A percentile compares a stretch with the other conserved stretches of the same genome.
phyloP scores from a whole-genome alignment of 2,329 filamentous ascomycete genomes.

The Xylariaceae sp. region DNA sequence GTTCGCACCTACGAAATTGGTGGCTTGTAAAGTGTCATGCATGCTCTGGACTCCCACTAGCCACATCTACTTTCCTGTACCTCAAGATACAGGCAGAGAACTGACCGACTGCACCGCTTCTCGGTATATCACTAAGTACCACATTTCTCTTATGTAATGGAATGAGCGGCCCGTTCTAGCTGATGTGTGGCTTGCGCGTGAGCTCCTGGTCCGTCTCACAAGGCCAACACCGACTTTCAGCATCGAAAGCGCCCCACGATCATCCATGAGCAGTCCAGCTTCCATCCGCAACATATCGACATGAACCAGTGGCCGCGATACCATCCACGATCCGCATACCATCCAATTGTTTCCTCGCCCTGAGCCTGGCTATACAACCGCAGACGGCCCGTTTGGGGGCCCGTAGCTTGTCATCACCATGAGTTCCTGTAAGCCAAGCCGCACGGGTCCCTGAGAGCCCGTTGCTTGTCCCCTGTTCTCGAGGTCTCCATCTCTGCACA shows the following conservation, averaged over 20 bases:
- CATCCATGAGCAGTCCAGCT: background rate
- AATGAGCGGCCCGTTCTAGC: background rate
- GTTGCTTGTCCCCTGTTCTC: background rate
- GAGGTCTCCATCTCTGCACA: background rate
- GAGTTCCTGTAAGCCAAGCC: slow-evolving; percentile 31
- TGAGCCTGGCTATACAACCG: slow-evolving; percentile 26
- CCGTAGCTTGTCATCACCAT: slow-evolving; percentile 24
- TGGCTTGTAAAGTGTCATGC: no score
- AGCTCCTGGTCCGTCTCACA: background rate
- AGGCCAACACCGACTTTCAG: slow-evolving; percentile 9
- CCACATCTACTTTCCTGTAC: background rate
- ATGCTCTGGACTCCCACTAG: background rate
- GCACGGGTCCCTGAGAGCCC: background rate
- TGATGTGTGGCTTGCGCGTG: slow-evolving; percentile 6
- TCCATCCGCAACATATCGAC: background rate
- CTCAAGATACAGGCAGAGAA: no score
- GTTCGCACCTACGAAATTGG: no score
- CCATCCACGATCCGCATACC: slow-evolving; percentile 1
- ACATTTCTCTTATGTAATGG: background rate
- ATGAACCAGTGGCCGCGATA: slow-evolving; percentile 3
- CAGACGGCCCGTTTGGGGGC: slow-evolving; percentile 31
- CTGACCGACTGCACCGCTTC: no score
- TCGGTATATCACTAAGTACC: background rate
- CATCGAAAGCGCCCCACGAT: slow-evolving; percentile 14
- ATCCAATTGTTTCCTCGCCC: background rate